Conservation (phyloP, 2,329 filamentous ascomycete species). For the Beauveria medogensis region DNA sequence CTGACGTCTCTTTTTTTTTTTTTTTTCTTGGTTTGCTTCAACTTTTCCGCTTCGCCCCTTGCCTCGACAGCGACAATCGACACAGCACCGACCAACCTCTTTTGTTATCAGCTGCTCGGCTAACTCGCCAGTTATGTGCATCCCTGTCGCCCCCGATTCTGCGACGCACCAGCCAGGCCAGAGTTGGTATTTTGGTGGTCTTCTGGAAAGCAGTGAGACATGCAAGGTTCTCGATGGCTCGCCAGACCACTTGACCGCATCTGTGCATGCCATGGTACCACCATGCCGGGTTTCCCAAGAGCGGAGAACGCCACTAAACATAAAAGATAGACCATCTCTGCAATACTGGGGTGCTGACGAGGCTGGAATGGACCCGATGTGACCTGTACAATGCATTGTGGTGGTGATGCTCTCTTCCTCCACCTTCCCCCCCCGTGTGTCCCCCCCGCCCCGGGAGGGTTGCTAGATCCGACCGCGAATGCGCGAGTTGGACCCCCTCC, state of each 20-base stretch:
- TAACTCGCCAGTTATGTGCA: background rate
- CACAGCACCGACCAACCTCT: too few relatives aligned
- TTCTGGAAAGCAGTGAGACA: background rate
- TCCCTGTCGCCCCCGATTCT: background rate
- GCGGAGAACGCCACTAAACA: background rate
- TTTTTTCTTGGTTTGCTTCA: too few relatives aligned
- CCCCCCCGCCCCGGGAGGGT: too few relatives aligned
- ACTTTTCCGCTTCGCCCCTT: too few relatives aligned
- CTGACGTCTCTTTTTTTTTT: too few relatives aligned
- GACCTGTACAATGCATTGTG: constrained; percentile 11
- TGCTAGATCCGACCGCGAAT: too few relatives aligned
- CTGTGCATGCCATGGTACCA: background rate
- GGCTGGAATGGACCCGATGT: constrained; percentile 3
- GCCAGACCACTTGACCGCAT: background rate
- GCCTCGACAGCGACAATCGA: too few relatives aligned
- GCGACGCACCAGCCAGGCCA: background rate
- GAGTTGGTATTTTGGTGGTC: too few relatives aligned
- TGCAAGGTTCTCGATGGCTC: background rate
- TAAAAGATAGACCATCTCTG: background rate
- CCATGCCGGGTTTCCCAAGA: background rate
- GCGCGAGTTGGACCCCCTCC: too few relatives aligned
- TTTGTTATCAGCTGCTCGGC: too few relatives aligned
- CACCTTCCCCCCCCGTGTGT: background rate
- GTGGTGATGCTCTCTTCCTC: background rate
- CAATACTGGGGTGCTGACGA: background rate